Conservation (phyloP, 2,329 filamentous ascomycete genomes). For the Epichloe coenophiala region DNA sequence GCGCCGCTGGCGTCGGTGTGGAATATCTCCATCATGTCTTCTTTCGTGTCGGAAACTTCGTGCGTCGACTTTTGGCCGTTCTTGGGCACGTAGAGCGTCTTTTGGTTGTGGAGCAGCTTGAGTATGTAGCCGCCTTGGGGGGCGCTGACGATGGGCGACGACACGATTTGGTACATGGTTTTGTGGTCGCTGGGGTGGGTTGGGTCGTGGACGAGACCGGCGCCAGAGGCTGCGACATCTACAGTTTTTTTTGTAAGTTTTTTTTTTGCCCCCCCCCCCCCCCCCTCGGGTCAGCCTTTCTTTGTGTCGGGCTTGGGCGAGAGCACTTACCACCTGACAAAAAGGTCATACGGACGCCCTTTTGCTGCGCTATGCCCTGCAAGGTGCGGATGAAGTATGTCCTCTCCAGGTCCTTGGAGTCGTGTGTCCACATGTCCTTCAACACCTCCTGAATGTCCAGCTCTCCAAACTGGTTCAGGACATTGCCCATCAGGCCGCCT, state of each 20-base stretch:
- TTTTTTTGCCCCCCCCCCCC: neutral
- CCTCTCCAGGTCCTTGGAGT: constrained; percentile 90
- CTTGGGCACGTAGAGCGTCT: constrained; percentile 75
- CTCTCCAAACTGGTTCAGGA: constrained; percentile 91
- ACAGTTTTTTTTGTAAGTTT: neutral
- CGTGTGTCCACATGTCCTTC: constrained; percentile 95
- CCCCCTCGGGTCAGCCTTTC: neutral
- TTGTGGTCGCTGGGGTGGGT: constrained; percentile 87
- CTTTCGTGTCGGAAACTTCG: constrained; percentile 79
- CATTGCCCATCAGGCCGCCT: constrained; percentile 85
- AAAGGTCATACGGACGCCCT: constrained; percentile 97
- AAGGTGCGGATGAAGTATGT: constrained; percentile 94
- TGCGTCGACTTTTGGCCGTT: constrained; percentile 71
- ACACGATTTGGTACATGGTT: constrained; percentile 98
- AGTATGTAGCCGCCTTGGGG: constrained; percentile 77
- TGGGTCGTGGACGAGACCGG: constrained; percentile 88
- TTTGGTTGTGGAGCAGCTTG: constrained; percentile 91
- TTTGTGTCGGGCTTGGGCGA: neutral
- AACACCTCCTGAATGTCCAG: constrained; percentile 90
- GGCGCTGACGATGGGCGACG: constrained; percentile 80
- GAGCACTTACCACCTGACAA: constrained; percentile 60
- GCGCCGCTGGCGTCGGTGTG: constrained; percentile 82
- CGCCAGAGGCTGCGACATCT: constrained; percentile 83
- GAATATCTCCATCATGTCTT: constrained; percentile 99
- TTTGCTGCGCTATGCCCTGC: constrained; percentile 89